Conservation (phyloP, 306 rosid species). For the Inga leiocalycina region DNA sequence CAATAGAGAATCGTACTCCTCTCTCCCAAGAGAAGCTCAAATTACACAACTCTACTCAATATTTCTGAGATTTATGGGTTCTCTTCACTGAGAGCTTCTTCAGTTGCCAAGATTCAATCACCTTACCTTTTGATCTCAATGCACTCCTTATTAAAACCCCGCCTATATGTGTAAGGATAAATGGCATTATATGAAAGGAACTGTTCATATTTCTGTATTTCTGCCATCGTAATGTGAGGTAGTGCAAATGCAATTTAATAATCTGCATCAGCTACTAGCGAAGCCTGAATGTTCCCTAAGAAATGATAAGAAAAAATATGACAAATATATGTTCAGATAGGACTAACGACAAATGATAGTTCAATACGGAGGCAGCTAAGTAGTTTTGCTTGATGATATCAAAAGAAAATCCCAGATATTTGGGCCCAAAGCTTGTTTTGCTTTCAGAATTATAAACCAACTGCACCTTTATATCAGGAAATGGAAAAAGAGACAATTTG, state of each 20-base stretch:
- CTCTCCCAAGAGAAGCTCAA: no score
- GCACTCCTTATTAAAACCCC: no score
- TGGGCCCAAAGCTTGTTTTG: not conserved
- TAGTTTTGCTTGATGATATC: not conserved
- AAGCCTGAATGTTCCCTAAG: constrained; percentile 2
- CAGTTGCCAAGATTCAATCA: no score
- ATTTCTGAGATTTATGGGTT: no score
- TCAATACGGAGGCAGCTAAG: not conserved
- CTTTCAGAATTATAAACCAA: not conserved
- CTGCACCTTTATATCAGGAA: not conserved
- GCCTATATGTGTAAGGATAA: no score
- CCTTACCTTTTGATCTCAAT: no score
- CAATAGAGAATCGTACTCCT: not conserved
- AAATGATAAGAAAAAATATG: not conserved
- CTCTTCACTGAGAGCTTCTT: no score
- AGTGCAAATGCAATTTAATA: not conserved
- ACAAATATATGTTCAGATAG: not conserved
- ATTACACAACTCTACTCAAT: not conserved
- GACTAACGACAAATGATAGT: not conserved
- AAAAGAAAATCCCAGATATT: constrained; percentile 11
- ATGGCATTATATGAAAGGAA: not conserved
- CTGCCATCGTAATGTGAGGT: not conserved
- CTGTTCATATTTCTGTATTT: not conserved
- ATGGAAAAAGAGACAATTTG: not conserved
- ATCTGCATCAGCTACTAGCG: constrained; percentile 13